These are phyloP conservation scores for Diospyros lotus DNA, from an alignment of 148 eudicot genomes.

Conservation along the genomic window DNA sequence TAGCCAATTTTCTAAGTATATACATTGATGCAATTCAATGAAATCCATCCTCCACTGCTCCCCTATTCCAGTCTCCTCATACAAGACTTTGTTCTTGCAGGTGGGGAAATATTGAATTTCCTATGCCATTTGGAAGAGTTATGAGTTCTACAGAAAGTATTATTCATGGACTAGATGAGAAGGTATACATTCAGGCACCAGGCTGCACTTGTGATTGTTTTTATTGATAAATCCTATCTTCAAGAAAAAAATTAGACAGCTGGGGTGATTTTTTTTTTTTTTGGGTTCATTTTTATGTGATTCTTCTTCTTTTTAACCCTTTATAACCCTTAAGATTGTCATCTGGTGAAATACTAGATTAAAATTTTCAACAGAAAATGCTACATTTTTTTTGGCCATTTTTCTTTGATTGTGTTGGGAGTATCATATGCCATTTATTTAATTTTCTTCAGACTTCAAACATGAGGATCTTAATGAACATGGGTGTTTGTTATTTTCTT, in stretches of 20 bases:
- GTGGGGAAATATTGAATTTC: slow-evolving; percentile 83
- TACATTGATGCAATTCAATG: neutral
- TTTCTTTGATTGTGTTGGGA: neutral
- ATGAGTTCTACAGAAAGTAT: slow-evolving; percentile 72
- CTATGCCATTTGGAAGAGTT: slow-evolving; percentile 89
- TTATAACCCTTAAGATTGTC: neutral
- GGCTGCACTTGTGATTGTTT: neutral
- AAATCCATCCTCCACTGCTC: neutral
- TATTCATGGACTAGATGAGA: slow-evolving; percentile 76
- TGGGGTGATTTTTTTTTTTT: neutral
- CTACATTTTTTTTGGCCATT: neutral
- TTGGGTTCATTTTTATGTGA: no score
- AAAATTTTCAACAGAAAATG: neutral
- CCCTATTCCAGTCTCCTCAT: neutral
- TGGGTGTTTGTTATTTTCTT: slow-evolving; percentile 6
- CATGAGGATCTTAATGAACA: neutral
- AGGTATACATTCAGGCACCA: slow-evolving; percentile 29
- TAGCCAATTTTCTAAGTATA: neutral
- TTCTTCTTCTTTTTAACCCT: neutral
- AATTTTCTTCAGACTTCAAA: neutral
- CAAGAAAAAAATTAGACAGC: neutral
- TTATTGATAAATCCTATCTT: neutral
- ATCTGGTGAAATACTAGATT: neutral
- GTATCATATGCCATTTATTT: neutral
- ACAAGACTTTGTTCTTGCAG: slow-evolving; percentile 23